Evolutionary conservation across 2,329 filamentous ascomycete genomes (phyloP).

Genomic region (Rutstroemia sp.): DNA sequence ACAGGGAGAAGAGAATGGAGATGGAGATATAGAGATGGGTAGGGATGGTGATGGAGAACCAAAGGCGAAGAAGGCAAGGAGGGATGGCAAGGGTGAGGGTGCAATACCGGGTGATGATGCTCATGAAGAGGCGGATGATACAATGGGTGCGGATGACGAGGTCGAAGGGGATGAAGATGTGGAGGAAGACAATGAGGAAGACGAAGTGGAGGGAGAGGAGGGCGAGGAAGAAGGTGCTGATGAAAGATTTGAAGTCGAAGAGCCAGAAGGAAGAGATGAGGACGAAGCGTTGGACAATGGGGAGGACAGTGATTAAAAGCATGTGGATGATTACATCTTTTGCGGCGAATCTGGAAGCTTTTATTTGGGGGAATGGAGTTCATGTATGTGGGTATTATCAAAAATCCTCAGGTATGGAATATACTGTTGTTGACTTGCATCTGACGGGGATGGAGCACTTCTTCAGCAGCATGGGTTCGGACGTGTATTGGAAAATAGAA

Average conservation of each 20-base stretch:
- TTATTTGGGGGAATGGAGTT: not conserved
- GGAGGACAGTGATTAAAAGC: conserved; percentile 37
- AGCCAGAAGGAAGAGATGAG: conserved; percentile 41
- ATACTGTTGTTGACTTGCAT: not conserved
- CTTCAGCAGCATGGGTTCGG: too few species aligned
- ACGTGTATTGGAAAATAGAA: too few species aligned
- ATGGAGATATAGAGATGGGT: conserved; percentile 33
- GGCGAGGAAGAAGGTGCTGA: conserved; percentile 47
- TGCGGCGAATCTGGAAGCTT: not conserved
- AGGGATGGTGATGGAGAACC: conserved; percentile 16
- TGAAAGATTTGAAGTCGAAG: conserved; percentile 46
- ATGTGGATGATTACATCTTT: not conserved
- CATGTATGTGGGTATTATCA: not conserved
- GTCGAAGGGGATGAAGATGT: conserved; percentile 32
- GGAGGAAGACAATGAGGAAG: conserved; percentile 37
- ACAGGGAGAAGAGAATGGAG: conserved; percentile 30
- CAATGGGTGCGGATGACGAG: conserved; percentile 41
- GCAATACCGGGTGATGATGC: conserved; percentile 8
- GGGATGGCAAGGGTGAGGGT: conserved; percentile 32
- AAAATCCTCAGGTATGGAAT: not conserved
- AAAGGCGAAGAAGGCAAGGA: conserved; percentile 7
- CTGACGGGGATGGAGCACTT: not conserved
- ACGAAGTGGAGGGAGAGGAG: conserved; percentile 42
- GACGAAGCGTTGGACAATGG: conserved; percentile 55
- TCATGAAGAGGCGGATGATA: conserved; percentile 32